Evolutionary conservation across 176 grass and related monocot genomes (phyloP).

Genomic region (Aegilops longissima): DNA sequence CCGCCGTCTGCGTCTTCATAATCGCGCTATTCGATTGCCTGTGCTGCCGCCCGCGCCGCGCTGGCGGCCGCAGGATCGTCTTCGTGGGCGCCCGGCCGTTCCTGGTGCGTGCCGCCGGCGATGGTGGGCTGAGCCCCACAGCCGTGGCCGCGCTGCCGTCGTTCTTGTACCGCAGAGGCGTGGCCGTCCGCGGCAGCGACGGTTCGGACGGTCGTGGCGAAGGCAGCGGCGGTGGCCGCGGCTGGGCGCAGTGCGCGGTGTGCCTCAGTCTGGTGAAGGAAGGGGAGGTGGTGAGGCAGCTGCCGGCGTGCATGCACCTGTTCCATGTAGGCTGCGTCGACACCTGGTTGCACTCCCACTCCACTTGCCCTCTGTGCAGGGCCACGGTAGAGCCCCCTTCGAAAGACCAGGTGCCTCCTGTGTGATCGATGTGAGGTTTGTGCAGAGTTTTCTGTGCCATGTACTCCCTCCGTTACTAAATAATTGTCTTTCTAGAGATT

Average conservation of each 20-base stretch:
- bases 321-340: conserved; percentile 79
- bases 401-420: background rate
- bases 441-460: background rate
- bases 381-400: conserved; percentile 23
- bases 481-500: too few species aligned
- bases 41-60: conserved; percentile 30
- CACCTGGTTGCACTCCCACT: conserved; percentile 53
- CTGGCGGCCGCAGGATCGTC: background rate
- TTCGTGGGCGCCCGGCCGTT: conserved; percentile 21
- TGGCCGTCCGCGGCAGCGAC: background rate
- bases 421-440: background rate
- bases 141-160: conserved; percentile 48
- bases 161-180: conserved; percentile 29
- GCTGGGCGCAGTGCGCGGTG: conserved; percentile 58
- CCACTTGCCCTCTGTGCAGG: conserved; percentile 77
- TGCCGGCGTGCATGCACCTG: conserved; percentile 69
- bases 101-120: background rate
- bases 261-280: conserved; percentile 65
- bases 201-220: conserved; percentile 4
- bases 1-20: conserved; percentile 30
- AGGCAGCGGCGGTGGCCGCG: conserved; percentile 16
- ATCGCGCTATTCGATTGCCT: conserved; percentile 47
- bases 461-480: too few species aligned
- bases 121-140: conserved; percentile 28
- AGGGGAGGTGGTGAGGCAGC: conserved; percentile 52